phyloP scores from a whole-genome alignment of 1,139 yeast genomes.

The Wickerhamomyces sp. region DNA sequence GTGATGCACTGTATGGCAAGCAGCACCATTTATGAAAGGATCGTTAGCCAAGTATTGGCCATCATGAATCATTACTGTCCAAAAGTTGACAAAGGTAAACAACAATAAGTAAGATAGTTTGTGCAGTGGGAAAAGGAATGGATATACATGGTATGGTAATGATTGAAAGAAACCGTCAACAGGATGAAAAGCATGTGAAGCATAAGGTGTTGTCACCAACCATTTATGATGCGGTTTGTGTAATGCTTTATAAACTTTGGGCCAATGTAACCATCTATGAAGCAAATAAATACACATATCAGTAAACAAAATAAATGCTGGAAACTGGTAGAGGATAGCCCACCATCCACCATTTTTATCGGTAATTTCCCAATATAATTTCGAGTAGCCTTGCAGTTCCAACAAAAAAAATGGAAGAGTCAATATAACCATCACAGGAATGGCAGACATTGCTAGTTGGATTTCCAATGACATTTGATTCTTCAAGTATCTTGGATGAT shows the following conservation, averaged over 20 bases:
- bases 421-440: constrained; percentile 81
- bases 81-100: constrained; percentile 88
- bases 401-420: constrained; percentile 87
- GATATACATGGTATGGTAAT: constrained; percentile 87
- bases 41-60: constrained; percentile 93
- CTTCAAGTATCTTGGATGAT: constrained; percentile 93
- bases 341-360: constrained; percentile 65
- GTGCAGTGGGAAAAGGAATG: constrained; percentile 88
- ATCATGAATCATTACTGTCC: constrained; percentile 99
- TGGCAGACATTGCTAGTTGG: constrained; percentile 68
- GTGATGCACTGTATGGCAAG: constrained; percentile 97
- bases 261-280: constrained; percentile 93
- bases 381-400: constrained; percentile 81
- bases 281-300: constrained; percentile 88
- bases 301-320: constrained; percentile 81
- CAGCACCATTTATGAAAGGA: constrained; percentile 94
- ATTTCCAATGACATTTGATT: constrained; percentile 88
- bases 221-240: constrained; percentile 99
- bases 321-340: constrained; percentile 61
- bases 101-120: constrained; percentile 75
- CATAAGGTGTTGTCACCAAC: constrained; percentile 98
- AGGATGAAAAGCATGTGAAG: constrained; percentile 99
- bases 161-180: constrained; percentile 94
- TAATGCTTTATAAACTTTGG: constrained; percentile 71
- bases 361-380: constrained; percentile 61